A percentile compares a stretch with the other conserved stretches of the same genome.
These are phyloP conservation scores for Aspergillus mulundensis DNA, from an alignment of 495 filamentous ascomycete genomes.

Conservation along the genomic window DNA sequence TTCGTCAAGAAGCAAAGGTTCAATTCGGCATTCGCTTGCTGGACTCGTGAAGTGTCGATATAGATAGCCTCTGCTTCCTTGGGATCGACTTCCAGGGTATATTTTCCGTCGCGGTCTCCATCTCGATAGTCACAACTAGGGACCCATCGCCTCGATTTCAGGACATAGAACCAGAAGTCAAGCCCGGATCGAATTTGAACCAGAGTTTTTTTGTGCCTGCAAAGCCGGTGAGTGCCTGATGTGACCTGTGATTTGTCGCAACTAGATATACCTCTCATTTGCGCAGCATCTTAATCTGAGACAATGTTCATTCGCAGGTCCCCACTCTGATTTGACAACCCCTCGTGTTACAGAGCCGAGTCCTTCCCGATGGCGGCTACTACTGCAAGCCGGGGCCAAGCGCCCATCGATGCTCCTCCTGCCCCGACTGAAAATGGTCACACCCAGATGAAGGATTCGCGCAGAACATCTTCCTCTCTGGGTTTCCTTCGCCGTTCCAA, in stretches of 20 bases:
- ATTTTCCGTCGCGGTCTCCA: not conserved
- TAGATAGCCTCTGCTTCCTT: slow-evolving; percentile 5
- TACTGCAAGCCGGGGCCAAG: slow-evolving; percentile 18
- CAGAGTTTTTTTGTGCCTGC: not conserved
- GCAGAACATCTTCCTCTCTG: slow-evolving; percentile 43
- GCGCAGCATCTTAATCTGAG: slow-evolving; percentile 23
- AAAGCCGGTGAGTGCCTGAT: slow-evolving; percentile 6
- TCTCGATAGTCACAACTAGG: not conserved
- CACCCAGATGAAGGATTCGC: slow-evolving; percentile 21
- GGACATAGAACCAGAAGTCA: not conserved
- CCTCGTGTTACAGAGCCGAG: slow-evolving; percentile 21
- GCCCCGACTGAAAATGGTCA: slow-evolving; percentile 28
- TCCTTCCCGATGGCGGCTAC: slow-evolving; percentile 25
- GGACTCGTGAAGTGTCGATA: slow-evolving; percentile 29
- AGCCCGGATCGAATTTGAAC: not conserved
- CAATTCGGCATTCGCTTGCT: slow-evolving; percentile 28
- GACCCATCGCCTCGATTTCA: not conserved
- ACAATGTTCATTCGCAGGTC: slow-evolving; percentile 20
- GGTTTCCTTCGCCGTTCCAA: slow-evolving; percentile 76
- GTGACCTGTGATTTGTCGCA: not conserved
- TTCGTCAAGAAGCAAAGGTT: slow-evolving; percentile 12
- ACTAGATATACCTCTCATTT: slow-evolving; percentile 8
- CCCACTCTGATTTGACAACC: slow-evolving; percentile 17
- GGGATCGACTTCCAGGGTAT: slow-evolving; percentile 3
- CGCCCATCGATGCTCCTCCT: slow-evolving; percentile 17